These are phyloP conservation scores for Musa itinerans DNA, from an alignment of 176 grass and related monocot species.

Conservation along the genomic window DNA sequence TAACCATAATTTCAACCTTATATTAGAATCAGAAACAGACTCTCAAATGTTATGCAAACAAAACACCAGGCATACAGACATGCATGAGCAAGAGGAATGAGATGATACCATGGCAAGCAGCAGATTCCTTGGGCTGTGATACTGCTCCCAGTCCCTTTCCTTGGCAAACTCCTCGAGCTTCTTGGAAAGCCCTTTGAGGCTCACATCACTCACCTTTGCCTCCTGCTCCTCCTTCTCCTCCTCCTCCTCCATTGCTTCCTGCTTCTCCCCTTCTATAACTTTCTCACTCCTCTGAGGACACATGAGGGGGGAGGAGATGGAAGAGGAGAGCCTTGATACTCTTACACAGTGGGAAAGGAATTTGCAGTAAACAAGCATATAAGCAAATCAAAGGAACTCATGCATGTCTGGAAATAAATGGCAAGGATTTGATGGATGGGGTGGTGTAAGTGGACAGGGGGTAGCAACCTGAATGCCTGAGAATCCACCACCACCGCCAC, in stretches of 20 bases:
- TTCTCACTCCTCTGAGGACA: not conserved
- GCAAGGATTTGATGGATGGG: not conserved
- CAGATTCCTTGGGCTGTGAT: constrained; percentile 81
- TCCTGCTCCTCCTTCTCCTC: constrained; percentile 8
- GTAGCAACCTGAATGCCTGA: not conserved
- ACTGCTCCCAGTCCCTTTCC: constrained; percentile 82
- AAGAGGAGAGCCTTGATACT: not conserved
- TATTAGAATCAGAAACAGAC: not conserved
- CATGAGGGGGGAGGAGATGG: not conserved
- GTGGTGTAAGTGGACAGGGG: not conserved
- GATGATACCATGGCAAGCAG: constrained; percentile 72
- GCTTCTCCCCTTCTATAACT: constrained; percentile 28
- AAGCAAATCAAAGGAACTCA: not conserved
- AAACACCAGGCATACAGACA: not conserved
- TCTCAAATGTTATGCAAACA: not conserved
- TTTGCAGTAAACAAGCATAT: not conserved
- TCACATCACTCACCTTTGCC: constrained; percentile 31
- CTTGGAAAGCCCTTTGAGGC: constrained; percentile 61
- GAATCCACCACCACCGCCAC: not conserved
- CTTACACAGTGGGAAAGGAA: not conserved
- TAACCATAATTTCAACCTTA: not conserved
- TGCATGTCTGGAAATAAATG: not conserved
- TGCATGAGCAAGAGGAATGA: not conserved
- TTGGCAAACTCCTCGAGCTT: constrained; percentile 70
- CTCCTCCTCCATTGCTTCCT: constrained; percentile 22